Percentiles rank a stretch among this genome's conserved stretches.
Conservation (phyloP, 2,329 filamentous ascomycete genomes). For the Xylogone sp. region DNA sequence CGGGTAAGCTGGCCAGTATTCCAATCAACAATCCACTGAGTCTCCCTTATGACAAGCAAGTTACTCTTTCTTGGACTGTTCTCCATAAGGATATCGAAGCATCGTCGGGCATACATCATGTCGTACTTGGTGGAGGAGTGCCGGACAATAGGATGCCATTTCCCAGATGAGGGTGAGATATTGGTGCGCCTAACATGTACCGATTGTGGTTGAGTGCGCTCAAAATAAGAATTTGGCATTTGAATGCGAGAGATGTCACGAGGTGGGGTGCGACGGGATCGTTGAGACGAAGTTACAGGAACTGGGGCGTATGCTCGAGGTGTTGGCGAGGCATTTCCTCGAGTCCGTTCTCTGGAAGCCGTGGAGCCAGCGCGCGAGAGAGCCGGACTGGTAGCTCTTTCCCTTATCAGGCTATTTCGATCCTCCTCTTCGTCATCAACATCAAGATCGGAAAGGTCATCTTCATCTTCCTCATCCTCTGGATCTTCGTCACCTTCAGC, state of each 20-base stretch:
- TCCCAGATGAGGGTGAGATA: slow-evolving; percentile 33
- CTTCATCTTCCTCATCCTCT: background rate
- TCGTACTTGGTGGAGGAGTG: slow-evolving; percentile 53
- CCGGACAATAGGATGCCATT: slow-evolving; percentile 52
- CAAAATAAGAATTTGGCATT: slow-evolving; percentile 40
- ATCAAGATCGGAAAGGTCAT: too few relatives aligned
- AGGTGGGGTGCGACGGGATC: background rate
- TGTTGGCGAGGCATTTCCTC: background rate
- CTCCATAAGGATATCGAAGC: slow-evolving; percentile 55
- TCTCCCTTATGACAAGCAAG: slow-evolving; percentile 53
- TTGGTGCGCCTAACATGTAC: background rate
- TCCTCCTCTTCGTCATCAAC: background rate
- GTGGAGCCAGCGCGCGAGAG: background rate
- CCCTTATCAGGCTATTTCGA: background rate
- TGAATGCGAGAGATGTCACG: slow-evolving; percentile 11
- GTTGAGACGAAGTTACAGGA: background rate
- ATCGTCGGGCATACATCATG: slow-evolving; percentile 55
- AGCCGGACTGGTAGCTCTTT: background rate
- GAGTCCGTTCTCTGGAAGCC: background rate
- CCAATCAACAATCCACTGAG: slow-evolving; percentile 59
- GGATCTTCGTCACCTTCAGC: background rate
- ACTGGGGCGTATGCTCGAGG: background rate
- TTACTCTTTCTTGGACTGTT: slow-evolving; percentile 55
- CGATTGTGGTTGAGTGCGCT: slow-evolving; percentile 27
- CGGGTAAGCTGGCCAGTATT: slow-evolving; percentile 50